Evolutionary conservation across 2,329 filamentous ascomycete species (phyloP).

Genomic region (Davidsoniella eucalypti): DNA sequence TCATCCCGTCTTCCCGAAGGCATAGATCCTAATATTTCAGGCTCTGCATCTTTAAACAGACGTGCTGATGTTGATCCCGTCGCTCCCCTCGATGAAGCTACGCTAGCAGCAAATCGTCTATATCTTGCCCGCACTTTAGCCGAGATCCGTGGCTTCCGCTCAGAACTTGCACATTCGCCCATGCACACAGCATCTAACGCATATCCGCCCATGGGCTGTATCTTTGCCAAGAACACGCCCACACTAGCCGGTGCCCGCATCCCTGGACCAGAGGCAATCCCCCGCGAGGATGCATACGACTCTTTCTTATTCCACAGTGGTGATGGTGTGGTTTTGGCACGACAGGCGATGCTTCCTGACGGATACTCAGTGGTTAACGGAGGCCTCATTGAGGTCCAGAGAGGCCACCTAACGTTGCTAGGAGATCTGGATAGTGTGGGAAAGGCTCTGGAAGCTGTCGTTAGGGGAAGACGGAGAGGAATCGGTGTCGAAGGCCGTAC

Average conservation of each 20-base stretch:
- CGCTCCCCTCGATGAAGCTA: background rate
- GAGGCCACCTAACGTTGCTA: slow-evolving; percentile 74
- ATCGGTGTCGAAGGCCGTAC: slow-evolving; percentile 35
- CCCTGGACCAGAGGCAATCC: slow-evolving; percentile 53
- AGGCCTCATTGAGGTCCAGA: slow-evolving; percentile 61
- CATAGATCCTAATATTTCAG: background rate
- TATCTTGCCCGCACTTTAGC: slow-evolving; percentile 65
- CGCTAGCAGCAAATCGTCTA: slow-evolving; percentile 16
- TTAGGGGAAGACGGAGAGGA: slow-evolving; percentile 50
- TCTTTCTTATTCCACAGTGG: slow-evolving; percentile 74
- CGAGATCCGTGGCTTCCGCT: slow-evolving; percentile 58
- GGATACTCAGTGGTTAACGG: slow-evolving; percentile 61
- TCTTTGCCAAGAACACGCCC: slow-evolving; percentile 76
- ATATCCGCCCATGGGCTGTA: slow-evolving; percentile 67
- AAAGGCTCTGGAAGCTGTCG: slow-evolving; percentile 50
- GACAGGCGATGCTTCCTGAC: slow-evolving; percentile 67
- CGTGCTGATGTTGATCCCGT: background rate
- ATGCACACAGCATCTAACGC: slow-evolving; percentile 45
- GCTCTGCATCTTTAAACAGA: too few relatives aligned
- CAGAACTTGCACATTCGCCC: slow-evolving; percentile 48
- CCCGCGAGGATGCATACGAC: slow-evolving; percentile 63
- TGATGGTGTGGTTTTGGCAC: slow-evolving; percentile 76
- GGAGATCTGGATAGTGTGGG: slow-evolving; percentile 75
- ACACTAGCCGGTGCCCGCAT: slow-evolving; percentile 75
- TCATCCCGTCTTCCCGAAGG: background rate